These are phyloP conservation scores for Aspergillus eucalypticola DNA, from an alignment of 2,329 filamentous ascomycete genomes.

Conservation along the genomic window DNA sequence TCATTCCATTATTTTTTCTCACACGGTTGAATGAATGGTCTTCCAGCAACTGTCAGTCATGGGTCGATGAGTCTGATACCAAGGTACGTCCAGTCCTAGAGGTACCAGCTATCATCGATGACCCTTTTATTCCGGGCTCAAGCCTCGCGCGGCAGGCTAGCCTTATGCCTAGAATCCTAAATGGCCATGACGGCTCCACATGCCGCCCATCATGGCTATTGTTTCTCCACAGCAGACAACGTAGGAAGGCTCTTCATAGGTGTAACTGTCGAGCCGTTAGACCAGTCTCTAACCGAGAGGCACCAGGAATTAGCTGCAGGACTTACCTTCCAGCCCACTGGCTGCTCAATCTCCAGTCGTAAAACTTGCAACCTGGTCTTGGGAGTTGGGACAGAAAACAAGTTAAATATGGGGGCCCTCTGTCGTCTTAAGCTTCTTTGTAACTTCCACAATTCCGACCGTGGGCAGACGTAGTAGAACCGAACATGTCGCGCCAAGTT, in stretches of 20 bases:
- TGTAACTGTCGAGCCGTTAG: not conserved
- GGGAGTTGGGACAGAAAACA: not conserved
- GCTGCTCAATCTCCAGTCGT: not conserved
- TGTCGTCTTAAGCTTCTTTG: not conserved
- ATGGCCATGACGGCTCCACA: not conserved
- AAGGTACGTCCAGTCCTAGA: not conserved
- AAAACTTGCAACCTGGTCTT: not conserved
- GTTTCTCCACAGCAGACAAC: not conserved
- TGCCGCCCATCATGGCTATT: not conserved
- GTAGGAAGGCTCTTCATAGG: not conserved
- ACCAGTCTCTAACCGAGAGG: not conserved
- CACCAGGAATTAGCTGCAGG: not conserved
- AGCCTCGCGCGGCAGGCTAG: not conserved
- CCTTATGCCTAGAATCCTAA: not conserved
- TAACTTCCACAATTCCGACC: not conserved
- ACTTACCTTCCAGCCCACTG: not conserved
- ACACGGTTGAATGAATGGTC: fast-evolving
- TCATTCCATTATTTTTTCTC: too few species aligned
- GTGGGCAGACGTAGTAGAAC: not conserved
- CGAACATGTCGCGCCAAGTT: conserved; percentile 24
- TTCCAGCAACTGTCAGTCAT: too few species aligned
- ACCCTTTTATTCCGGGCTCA: not conserved
- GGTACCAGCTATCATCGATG: not conserved
- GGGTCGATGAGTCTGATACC: too few species aligned
- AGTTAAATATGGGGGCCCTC: not conserved